Evolutionary conservation across 305 asterid species (phyloP).

Genomic region (Rubia occidens): DNA sequence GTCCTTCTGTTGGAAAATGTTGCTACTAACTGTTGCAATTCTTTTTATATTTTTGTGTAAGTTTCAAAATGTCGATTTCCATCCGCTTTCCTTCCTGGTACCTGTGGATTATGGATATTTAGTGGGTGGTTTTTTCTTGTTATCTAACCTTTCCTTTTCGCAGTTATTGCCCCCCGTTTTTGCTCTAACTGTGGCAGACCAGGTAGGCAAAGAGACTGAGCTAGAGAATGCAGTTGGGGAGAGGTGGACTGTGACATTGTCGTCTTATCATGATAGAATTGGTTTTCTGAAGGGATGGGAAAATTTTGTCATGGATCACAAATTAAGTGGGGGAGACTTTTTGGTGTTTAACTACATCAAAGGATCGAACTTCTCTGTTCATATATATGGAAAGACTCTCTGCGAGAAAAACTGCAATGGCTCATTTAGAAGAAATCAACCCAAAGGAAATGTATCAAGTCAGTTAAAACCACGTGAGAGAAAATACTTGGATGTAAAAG

Average conservation of each 20-base stretch:
- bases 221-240: conserved; percentile 29
- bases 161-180: conserved; percentile 28
- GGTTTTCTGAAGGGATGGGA: conserved; percentile 30
- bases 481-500: not conserved
- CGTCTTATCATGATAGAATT: conserved; percentile 13
- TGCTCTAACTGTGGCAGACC: conserved; percentile 13
- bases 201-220: conserved; percentile 19
- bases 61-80: not conserved
- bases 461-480: conserved; percentile 1
- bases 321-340: conserved; percentile 22
- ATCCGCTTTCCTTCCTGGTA: not conserved
- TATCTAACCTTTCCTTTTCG: not conserved
- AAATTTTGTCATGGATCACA: conserved; percentile 20
- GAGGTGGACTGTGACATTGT: conserved; percentile 18
- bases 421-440: conserved; percentile 3
- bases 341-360: conserved; percentile 21
- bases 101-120: not conserved
- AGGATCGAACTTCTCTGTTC: conserved; percentile 21
- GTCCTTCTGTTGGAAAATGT: not conserved
- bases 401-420: conserved; percentile 15
- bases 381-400: conserved; percentile 18
- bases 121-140: not conserved
- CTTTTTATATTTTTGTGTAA: not conserved
- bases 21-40: not conserved
- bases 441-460: conserved; percentile 2